Evolutionary conservation across 176 grass and related monocot species (phyloP), one percentile per base, ranked within the genome.

Genomic region (Phoenix dactylifera): DNA sequence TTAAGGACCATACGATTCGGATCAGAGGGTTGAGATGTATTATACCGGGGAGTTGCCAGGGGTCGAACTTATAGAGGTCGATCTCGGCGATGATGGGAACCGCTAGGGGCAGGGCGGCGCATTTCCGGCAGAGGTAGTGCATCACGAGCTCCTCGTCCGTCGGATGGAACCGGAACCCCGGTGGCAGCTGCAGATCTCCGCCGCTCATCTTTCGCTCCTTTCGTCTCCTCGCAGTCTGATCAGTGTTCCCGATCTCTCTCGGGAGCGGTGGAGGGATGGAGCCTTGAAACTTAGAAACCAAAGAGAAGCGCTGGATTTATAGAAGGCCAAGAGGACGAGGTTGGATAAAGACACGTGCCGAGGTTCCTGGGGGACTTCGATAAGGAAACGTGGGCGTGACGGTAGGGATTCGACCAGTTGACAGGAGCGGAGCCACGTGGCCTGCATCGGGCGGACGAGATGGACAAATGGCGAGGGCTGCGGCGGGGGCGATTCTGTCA

Each of bases 41-140:
- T 32, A 52, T 83, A 97, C 92, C 72, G 0, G 92, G 92, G 4
- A 97, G 77, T 24, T 88, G 69, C 92, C 92, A 97, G 29, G 92
- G 92, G 23, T 97, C 70, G 62, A 88, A 83, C 84, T 97, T 97
- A 68, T 97, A 97, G 59, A 97, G 79, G 68, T 97, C 92, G 72
- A 97, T 80, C 84, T 97, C 92, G 65, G 83, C 74, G 64, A 97
- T 67, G 74, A 97, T 91, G 65, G 87, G 87, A n/a, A 88, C 87
- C 26, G 78, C 59, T 82, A 97, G 77, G 72, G 92, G 73, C 53
- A 77, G 56, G 3, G 78, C 73, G 55, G 87, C 62, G 62, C 92
- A 97, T 5, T 83, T 89, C n/a, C 83, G 83, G 76, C 92, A 97
- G 58, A 97, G 87, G 65, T 97, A 97, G 87, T 97, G 92, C 75